A percentile compares a stretch with the other conserved stretches of the same genome.
Conservation (phyloP, 2,329 filamentous ascomycete species). For the Emericellopsis atlantica region DNA sequence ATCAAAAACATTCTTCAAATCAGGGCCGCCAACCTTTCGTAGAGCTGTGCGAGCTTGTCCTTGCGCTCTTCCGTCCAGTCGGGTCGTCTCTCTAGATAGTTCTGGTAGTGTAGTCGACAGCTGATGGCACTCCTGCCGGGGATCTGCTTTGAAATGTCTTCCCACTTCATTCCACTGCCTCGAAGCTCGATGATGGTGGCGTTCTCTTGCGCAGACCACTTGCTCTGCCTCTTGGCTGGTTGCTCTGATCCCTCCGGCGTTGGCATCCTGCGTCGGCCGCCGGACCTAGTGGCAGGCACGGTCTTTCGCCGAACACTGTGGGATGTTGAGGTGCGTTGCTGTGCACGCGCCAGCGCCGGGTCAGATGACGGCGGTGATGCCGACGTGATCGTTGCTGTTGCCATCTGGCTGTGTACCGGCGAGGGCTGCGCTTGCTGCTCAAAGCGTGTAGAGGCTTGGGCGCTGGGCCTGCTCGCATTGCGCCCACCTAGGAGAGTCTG, state of each 20-base stretch:
- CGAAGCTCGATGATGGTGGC: constrained; percentile 86
- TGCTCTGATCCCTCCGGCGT: constrained; percentile 44
- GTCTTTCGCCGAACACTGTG: constrained; percentile 13
- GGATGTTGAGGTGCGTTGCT: constrained; percentile 3
- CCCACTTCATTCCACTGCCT: constrained; percentile 93
- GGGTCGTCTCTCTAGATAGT: constrained; percentile 84
- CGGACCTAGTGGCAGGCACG: constrained; percentile 17
- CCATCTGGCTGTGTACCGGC: no score
- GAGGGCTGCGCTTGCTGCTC: constrained; percentile 2
- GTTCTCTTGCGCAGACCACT: constrained; percentile 92
- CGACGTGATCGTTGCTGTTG: not conserved
- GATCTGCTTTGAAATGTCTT: constrained; percentile 86
- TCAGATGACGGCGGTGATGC: not conserved
- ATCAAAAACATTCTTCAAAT: no score
- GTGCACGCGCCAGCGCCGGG: not conserved
- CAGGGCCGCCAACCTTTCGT: constrained; percentile 58
- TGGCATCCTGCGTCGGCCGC: constrained; percentile 18
- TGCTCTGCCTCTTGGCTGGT: constrained; percentile 87
- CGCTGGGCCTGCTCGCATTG: no score
- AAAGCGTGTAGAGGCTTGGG: no score
- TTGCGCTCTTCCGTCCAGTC: constrained; percentile 98
- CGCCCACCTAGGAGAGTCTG: no score
- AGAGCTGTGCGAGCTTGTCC: constrained; percentile 87
- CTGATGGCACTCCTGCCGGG: constrained; percentile 89
- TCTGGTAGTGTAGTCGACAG: constrained; percentile 90